Base-by-base conservation (phyloP, 176 grass and related monocot genomes). In the Urochloa ruziziensis region DNA sequence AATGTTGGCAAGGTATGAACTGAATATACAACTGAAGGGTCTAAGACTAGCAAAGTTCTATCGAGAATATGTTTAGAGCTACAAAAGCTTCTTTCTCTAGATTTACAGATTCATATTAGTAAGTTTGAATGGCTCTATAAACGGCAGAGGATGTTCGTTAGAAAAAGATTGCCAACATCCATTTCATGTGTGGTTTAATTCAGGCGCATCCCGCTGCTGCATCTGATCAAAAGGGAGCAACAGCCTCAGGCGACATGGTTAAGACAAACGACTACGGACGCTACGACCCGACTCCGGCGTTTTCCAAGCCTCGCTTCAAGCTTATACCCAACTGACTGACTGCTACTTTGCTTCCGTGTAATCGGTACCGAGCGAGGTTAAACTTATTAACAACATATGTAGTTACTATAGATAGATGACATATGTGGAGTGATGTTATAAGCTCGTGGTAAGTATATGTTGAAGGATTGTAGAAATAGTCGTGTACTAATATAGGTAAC, bases 191-290 rank as follows among this genome's bases (percentile, higher is more conserved):
- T 65, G 17, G 16, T 25, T 46, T 59, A 58, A 74, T 67, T 64
- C 82, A 88, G 82, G 79, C 30, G 5, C 46, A 72, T 78, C 59
- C 16, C 23, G 18, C 66, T 69, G 19, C 47, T 25, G 82, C 16
- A 29, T 56, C 29, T 51, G 81, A 74, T n/a, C n/a, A n/a, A 29
- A 67, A 32, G 46, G 89, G 60, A 59, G 32, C 23, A 28, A 46
- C 54, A 57, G 67, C 23, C 77, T 43, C 71, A 57, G 77, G 62
- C 14, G 51, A 58, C 7, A 88, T 87, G 81, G 90, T 87, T 36
- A 85, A 75, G 66, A 94, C 90, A 51, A 94, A 94, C 18, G 90
- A 94, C 39, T 92, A 94, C n/a, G 93, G 87, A 36, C 73, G 90
- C 67, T 90, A 90, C 30, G 86, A 92, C 66, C 90, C 87, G 3